phyloP scores from a whole-genome alignment of 495 filamentous ascomycete genomes.

The Hyaloscypha hepaticicola region DNA sequence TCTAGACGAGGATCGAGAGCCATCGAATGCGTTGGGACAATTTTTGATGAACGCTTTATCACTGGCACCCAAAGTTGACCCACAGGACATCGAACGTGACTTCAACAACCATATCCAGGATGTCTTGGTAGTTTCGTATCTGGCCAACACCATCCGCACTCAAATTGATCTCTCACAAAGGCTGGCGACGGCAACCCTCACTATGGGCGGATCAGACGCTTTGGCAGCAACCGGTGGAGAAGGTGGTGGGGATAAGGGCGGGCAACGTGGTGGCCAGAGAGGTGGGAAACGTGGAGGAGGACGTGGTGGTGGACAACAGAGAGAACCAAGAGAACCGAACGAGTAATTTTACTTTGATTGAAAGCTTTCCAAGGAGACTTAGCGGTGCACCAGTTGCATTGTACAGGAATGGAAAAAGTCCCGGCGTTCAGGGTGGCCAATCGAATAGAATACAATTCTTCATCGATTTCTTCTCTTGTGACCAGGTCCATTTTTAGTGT shows the following conservation, averaged over 20 bases:
- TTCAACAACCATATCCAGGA: constrained; percentile 99
- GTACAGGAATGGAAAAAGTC: constrained; percentile 35
- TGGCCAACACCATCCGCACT: constrained; percentile 97
- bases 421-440: constrained; percentile 31
- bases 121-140: constrained; percentile 92
- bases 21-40: constrained; percentile 86
- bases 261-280: constrained; percentile 40
- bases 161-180: constrained; percentile 98
- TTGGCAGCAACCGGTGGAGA: constrained; percentile 43
- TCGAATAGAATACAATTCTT: constrained; percentile 29
- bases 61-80: constrained; percentile 89
- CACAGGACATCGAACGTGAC: constrained; percentile 85
- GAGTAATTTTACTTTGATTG: constrained; percentile 29
- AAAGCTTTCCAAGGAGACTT: constrained; percentile 21
- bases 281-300: constrained; percentile 43
- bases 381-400: constrained; percentile 31
- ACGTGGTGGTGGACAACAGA: constrained; percentile 39
- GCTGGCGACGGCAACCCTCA: constrained; percentile 80
- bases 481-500: constrained; percentile 2
- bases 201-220: constrained; percentile 51
- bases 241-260: constrained; percentile 36
- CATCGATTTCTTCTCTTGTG: constrained; percentile 1
- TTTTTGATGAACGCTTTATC: constrained; percentile 89
- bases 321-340: constrained; percentile 35
- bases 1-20: constrained; percentile 57